Base-by-base conservation (phyloP, 164 flowering plant genomes). In the Sedum album region DNA sequence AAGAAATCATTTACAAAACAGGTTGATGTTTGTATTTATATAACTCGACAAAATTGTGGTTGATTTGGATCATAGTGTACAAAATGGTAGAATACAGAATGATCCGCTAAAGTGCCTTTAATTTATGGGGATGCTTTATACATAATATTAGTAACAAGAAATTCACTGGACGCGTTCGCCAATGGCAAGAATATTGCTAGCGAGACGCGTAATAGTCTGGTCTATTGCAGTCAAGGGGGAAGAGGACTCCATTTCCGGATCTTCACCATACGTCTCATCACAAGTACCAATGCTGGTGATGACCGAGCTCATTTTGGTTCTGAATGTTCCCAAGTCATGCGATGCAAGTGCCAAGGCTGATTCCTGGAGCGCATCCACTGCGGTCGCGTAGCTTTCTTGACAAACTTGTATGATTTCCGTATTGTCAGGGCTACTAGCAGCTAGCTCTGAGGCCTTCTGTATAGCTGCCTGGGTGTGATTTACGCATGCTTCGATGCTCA, bases 391-490 rank as follows among this genome's bases (percentile, higher is more conserved):
- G 62, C 62, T 57, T 28, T 57, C 62, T 17, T 57, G 62, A 30
- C 62, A 57, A 5, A 57, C 62, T 17, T 57, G 62, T 6, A 57
- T 57, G 20, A 57, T 28, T 28, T 57, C 62, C 33, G 3, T 11
- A 5, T 44, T 39, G 9, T 11, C 60, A 7, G 72, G 65, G 0
- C 21, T 33, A 1, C 6, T 20, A 2, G 73, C 68, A 0, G 73
- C 68, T 2, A 71, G 20, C 21, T 41, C 62, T 20, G 63, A 2
- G 2, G 71, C 74, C 26, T 21, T 41, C 9, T 9, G n/a, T 0
- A 70, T 38, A 4, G 72, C 79, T n/a, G 30, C 0, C 36, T 74
- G 72, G 15, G 48, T 44, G 4, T 44, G 48, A 15, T 44, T 44
- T 11, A 44, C 48, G 17, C 48, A 44, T 44, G 48, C 48, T 11